Conservation (phyloP, 192 early-diverging fungal species). For the Jimgerdemannia lactiflua region DNA sequence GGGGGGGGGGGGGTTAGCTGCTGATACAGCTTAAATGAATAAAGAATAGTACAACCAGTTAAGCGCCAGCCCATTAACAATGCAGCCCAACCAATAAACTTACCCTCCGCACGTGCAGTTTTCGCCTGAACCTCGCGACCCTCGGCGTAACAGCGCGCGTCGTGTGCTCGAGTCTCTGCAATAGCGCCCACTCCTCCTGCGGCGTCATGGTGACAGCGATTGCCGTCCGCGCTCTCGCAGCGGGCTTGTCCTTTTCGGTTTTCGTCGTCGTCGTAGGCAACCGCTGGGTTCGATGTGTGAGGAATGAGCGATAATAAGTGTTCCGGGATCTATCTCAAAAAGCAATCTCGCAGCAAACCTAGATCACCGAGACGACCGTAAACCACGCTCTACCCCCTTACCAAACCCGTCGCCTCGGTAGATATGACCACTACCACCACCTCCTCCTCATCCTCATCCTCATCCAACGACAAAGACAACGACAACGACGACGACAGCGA, state of each 20-base stretch:
- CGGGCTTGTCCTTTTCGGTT: background rate
- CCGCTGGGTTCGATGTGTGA: background rate
- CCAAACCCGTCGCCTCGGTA: no score
- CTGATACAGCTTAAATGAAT: no score
- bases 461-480: no score
- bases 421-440: no score
- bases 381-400: background rate
- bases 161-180: slow-evolving; percentile 47
- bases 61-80: no score
- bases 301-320: background rate
- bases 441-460: no score
- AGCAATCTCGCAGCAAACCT: background rate
- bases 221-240: background rate
- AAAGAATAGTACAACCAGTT: no score
- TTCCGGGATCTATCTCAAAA: background rate
- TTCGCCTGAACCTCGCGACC: slow-evolving; percentile 52
- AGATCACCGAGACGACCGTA: background rate
- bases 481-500: no score
- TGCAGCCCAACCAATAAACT: no score
- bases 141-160: slow-evolving; percentile 32
- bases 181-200: slow-evolving; percentile 52
- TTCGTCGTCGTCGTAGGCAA: background rate
- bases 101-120: slow-evolving; percentile 45
- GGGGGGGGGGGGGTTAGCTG: no score
- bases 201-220: slow-evolving; percentile 15